Evolutionary conservation across 1,284 basidiomycete species (phyloP).

Genomic region (Austroboletus rostrupii): DNA sequence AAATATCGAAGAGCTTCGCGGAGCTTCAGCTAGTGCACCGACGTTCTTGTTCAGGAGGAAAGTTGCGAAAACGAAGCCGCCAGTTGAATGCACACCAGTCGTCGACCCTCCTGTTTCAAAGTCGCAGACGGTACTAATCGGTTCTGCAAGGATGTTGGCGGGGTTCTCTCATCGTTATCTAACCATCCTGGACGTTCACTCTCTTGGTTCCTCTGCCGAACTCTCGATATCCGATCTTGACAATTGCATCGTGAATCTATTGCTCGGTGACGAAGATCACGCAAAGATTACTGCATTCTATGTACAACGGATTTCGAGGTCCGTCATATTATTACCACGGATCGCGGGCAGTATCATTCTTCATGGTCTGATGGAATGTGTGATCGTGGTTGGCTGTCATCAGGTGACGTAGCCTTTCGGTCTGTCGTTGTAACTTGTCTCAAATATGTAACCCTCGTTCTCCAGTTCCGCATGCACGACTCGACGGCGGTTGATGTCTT

Average conservation of each 20-base stretch:
- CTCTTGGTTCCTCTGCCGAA: conserved; percentile 33
- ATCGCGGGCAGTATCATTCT: conserved; percentile 69
- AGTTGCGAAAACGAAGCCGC: conserved; percentile 23
- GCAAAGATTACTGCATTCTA: conserved; percentile 49
- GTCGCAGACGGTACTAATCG: conserved; percentile 24
- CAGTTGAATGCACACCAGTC: conserved; percentile 11
- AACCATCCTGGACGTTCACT: conserved; percentile 32
- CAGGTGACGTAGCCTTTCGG: conserved; percentile 48
- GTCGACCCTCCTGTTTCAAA: conserved; percentile 6
- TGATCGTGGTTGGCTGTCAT: conserved; percentile 68
- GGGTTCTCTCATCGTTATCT: conserved; percentile 40
- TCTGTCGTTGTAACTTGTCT: background rate
- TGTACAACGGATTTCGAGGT: conserved; percentile 44
- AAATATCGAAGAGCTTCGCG: conserved; percentile 47
- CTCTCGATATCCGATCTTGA: conserved; percentile 57
- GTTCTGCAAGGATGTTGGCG: conserved; percentile 35
- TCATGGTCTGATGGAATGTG: conserved; percentile 54
- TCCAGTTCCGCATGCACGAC: conserved; percentile 77
- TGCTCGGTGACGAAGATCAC: conserved; percentile 24
- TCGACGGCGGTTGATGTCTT: conserved; percentile 59
- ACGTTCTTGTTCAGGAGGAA: conserved; percentile 75
- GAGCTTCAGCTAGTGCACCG: conserved; percentile 43
- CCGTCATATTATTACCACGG: conserved; percentile 60
- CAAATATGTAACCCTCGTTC: conserved; percentile 2
- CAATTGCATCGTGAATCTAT: conserved; percentile 65